These are phyloP conservation scores for Paramecium tetraurelia DNA, from an alignment of 73 alveolate genomes.

Conservation along the genomic window DNA sequence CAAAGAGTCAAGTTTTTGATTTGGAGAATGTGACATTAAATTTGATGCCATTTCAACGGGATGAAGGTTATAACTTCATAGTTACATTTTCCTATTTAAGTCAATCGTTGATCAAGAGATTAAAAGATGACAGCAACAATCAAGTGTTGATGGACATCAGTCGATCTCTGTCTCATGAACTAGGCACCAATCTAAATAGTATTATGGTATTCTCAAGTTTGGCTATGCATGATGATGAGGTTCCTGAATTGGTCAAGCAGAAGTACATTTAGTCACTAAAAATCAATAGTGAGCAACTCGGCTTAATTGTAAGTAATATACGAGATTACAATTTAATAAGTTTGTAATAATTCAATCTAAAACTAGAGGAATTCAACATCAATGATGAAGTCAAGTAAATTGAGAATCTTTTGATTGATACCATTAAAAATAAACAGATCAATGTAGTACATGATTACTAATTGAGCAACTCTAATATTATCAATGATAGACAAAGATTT, in stretches of 20 bases:
- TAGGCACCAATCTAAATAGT: slow-evolving; percentile 28
- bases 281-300: neutral
- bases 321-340: slow-evolving; percentile 14
- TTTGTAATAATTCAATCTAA: neutral
- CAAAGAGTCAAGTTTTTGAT: neutral
- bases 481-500: neutral
- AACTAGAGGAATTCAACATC: neutral
- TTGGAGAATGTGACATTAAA: neutral
- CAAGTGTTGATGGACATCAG: neutral
- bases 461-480: neutral
- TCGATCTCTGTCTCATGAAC: slow-evolving; percentile 21
- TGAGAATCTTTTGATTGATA: neutral
- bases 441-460: neutral
- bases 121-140: neutral
- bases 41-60: neutral
- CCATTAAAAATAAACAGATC: neutral
- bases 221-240: neutral
- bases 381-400: neutral
- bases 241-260: neutral
- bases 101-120: neutral
- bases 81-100: neutral
- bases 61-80: neutral
- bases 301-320: neutral
- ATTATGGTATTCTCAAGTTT: neutral
- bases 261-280: neutral